A percentile compares a stretch with the other conserved stretches of the same genome.
Evolutionary conservation across 2,329 filamentous ascomycete genomes (phyloP).

Genomic region (Aspergillus persii): DNA sequence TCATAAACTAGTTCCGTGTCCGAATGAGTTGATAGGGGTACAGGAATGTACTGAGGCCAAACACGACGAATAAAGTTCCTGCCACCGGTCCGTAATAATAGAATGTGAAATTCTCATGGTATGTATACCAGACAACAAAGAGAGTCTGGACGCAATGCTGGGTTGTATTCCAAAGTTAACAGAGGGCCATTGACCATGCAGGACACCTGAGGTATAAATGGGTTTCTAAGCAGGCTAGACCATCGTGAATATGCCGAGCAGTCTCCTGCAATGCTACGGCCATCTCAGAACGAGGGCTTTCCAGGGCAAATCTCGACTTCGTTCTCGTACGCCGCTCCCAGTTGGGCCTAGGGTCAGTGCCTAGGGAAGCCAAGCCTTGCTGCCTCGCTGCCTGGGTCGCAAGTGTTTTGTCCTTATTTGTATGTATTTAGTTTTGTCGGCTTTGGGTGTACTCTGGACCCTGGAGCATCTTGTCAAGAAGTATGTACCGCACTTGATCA

Average conservation of each 20-base stretch:
- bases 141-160: background rate
- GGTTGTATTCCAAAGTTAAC: background rate
- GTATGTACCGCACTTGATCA: too few relatives aligned
- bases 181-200: background rate
- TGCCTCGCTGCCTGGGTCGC: too few relatives aligned
- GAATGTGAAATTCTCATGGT: slow-evolving; percentile 11
- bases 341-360: background rate
- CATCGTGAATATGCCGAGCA: background rate
- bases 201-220: background rate
- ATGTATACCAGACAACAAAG: background rate
- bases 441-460: too few relatives aligned
- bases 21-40: slow-evolving; percentile 25
- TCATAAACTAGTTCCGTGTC: slow-evolving; percentile 29
- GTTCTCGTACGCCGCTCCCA: background rate
- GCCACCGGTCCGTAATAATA: slow-evolving; percentile 26
- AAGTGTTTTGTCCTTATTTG: too few relatives aligned
- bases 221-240: background rate
- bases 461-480: too few relatives aligned
- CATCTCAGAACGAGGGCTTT: too few relatives aligned
- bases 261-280: too few relatives aligned
- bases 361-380: too few relatives aligned
- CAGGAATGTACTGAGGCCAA: slow-evolving; percentile 22
- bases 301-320: background rate
- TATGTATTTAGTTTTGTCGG: too few relatives aligned
- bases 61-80: slow-evolving; percentile 22